phyloP scores from a whole-genome alignment of 768 basidiomycete species.

The Mycena capillaripes region DNA sequence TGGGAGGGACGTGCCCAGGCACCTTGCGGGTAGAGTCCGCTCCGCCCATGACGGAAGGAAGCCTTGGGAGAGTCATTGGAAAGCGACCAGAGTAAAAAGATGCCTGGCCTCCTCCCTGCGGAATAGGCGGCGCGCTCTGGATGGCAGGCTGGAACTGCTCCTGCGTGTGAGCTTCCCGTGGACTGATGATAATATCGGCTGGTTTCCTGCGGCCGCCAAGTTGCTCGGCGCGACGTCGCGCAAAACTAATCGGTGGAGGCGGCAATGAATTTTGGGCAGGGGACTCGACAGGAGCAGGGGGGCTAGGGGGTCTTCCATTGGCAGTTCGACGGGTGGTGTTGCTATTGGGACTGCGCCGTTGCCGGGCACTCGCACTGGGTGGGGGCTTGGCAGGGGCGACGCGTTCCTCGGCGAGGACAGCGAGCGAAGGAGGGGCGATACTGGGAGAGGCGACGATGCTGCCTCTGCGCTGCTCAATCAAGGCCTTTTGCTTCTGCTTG shows the following conservation, averaged over 20 bases:
- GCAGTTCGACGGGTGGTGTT: conserved; percentile 46
- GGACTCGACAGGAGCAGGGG: conserved; percentile 43
- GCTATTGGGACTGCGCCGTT: conserved; percentile 55
- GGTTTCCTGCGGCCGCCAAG: conserved; percentile 80
- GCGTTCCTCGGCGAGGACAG: conserved; percentile 38
- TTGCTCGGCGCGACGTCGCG: conserved; percentile 78
- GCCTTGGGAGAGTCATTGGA: conserved; percentile 76
- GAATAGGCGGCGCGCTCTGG: conserved; percentile 82
- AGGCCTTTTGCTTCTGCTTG: conserved; percentile 80
- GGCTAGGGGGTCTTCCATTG: conserved; percentile 39
- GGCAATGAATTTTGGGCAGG: conserved; percentile 63
- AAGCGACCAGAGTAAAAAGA: conserved; percentile 60
- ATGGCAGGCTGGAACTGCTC: conserved; percentile 77
- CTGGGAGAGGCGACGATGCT: conserved; percentile 63
- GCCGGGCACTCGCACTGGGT: conserved; percentile 2
- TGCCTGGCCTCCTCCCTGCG: conserved; percentile 59
- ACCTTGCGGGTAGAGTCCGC: conserved; percentile 63
- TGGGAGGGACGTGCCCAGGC: conserved; percentile 78
- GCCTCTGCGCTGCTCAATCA: conserved; percentile 78
- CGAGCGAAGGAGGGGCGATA: conserved; percentile 47
- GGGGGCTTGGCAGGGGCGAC: conserved; percentile 40
- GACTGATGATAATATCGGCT: conserved; percentile 84
- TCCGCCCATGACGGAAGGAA: conserved; percentile 64
- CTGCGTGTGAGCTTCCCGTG: conserved; percentile 66
- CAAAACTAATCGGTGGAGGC: conserved; percentile 83